Percentiles rank a stretch among this genome's conserved stretches.
Conservation (phyloP, 495 filamentous ascomycete genomes). For the Neurospora sp. region DNA sequence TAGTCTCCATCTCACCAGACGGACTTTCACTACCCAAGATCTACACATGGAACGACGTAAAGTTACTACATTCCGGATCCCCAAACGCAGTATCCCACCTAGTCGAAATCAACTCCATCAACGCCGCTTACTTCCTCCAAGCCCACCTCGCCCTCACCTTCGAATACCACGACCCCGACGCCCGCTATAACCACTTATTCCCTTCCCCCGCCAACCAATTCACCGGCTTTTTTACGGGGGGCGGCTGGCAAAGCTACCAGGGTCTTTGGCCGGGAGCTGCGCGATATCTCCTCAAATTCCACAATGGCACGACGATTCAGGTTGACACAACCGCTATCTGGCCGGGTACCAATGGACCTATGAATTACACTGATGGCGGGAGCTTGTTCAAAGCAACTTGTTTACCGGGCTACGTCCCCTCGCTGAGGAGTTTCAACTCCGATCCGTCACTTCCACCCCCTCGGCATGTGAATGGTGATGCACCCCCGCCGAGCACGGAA, state of each 20-base stretch:
- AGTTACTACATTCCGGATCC: neutral
- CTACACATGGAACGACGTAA: neutral
- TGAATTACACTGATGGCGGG: neutral
- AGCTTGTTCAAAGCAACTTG: neutral
- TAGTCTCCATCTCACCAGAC: neutral
- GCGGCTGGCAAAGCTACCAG: neutral
- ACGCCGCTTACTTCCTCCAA: neutral
- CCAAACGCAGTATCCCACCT: neutral
- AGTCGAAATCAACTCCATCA: neutral
- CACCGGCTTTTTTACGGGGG: neutral
- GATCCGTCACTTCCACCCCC: neutral
- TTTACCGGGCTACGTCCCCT: neutral
- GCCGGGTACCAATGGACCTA: neutral
- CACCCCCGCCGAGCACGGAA: neutral
- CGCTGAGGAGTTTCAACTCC: neutral
- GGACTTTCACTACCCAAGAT: neutral
- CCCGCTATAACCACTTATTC: conserved; percentile 9
- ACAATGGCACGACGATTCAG: conserved; percentile 7
- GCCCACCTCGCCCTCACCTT: neutral
- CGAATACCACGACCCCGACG: neutral
- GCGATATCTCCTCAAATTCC: neutral
- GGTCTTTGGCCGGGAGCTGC: neutral
- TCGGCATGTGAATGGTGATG: neutral
- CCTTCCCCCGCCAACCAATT: neutral
- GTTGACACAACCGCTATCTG: conserved; percentile 5